Base-by-base conservation (phyloP, 495 filamentous ascomycete genomes). In the Podospora sp. region DNA sequence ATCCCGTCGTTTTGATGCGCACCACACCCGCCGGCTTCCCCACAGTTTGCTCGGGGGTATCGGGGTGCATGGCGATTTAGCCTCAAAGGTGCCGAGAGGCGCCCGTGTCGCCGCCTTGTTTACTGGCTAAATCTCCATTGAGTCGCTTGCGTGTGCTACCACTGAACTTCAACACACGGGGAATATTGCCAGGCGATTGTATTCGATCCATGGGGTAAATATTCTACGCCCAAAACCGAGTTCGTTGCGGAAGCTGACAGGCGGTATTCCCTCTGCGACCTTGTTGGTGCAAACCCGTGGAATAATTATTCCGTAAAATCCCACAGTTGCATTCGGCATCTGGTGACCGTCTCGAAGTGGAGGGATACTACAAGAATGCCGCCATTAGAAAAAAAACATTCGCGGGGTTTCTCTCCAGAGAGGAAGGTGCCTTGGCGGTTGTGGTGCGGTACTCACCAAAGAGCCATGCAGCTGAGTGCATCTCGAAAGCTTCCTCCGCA, bases 21-120 rank as follows among this genome's bases (percentile, higher is more conserved):
- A 33, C 22, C 51, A 57, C 18, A 24, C 20, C 27, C 52, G 27
- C 16, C 26, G 20, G 49, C 50, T 64, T 64, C 63, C 63, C 63
- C 63, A 65, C 63, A 65, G 55, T 65, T 57, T 52, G 36, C 55
- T 66, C 55, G 55, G 64, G 35, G 64, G 40, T 49, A 18, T 62
- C 60, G 60, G 60, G 21, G 14, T 1, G 27, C 53, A 27, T 20
- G 21, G 25, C 24, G 29, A 68, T 63, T 63, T 68, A 63, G 59
- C 29, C 60, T 63, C 60, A 63, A 67, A 55, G 52, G 16, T 16
- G 16, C 59, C 55, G 55, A 20, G 55, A 60, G 2, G 53, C 6
- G 56, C 8, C 26, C 25, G 55, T 29, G 33, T 50, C n/a, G 21
- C 26, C 18, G 53, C 53, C 12, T n/a, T 9, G 29, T 49, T 21